phyloP scores from a whole-genome alignment of 2,329 filamentous ascomycete genomes.

The Coleophoma cylindrospora region DNA sequence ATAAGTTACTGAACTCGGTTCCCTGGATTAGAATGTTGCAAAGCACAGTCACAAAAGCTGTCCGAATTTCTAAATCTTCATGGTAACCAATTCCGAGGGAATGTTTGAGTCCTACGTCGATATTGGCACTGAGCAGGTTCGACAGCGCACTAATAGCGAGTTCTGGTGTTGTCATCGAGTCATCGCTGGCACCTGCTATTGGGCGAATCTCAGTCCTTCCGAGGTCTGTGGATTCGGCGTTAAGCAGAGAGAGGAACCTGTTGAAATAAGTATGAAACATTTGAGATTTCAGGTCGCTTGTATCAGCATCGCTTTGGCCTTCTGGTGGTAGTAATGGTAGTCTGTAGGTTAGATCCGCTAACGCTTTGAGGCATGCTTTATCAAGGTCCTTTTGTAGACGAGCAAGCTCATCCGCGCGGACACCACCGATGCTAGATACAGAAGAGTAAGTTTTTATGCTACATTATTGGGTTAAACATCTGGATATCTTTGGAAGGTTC shows the following conservation, averaged over 20 bases:
- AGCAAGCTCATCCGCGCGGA: conserved; percentile 50
- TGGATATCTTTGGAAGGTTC: not conserved
- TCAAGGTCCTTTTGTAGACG: conserved; percentile 62
- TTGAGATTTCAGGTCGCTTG: conserved; percentile 63
- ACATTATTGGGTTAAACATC: not conserved
- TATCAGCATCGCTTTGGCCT: conserved; percentile 59
- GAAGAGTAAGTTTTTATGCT: not conserved
- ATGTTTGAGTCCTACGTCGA: conserved; percentile 66
- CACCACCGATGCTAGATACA: conserved; percentile 13
- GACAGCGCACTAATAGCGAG: conserved; percentile 64
- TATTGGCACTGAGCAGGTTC: conserved; percentile 65
- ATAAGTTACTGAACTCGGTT: conserved; percentile 65
- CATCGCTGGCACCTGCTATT: conserved; percentile 42
- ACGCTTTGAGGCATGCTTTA: conserved; percentile 57
- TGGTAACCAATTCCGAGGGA: conserved; percentile 67
- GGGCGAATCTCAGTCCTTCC: conserved; percentile 35
- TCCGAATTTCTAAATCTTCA: conserved; percentile 64
- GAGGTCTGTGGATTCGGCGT: conserved; percentile 45
- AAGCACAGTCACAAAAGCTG: conserved; percentile 64
- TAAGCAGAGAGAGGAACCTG: conserved; percentile 60
- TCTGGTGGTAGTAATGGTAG: conserved; percentile 62
- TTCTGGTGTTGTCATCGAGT: conserved; percentile 51
- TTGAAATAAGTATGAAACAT: conserved; percentile 72
- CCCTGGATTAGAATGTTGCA: conserved; percentile 69
- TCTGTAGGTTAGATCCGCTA: conserved; percentile 63